A percentile compares a stretch with the other conserved stretches of the same genome.
phyloP scores from a whole-genome alignment of 1,139 yeast species.

The Debaryomycetaceae sp. region DNA sequence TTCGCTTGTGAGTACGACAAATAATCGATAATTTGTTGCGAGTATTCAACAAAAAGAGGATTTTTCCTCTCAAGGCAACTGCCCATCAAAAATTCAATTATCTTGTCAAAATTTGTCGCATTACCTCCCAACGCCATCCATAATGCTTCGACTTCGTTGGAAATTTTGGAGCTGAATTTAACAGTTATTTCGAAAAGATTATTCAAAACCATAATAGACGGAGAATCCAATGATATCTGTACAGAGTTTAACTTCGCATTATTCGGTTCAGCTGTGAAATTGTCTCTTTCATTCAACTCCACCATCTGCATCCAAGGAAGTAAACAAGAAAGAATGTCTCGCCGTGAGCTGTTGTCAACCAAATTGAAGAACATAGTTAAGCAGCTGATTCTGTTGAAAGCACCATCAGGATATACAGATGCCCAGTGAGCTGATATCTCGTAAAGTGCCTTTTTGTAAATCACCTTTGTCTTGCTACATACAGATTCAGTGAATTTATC shows the following conservation, averaged over 20 bases:
- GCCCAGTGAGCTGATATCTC: constrained; percentile 60
- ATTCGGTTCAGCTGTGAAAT: constrained; percentile 4
- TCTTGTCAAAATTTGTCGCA: constrained; percentile 65
- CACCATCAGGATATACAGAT: constrained; percentile 53
- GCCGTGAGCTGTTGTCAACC: constrained; percentile 54
- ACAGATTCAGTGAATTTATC: constrained; percentile 58
- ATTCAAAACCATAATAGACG: constrained; percentile 73
- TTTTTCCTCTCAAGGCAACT: constrained; percentile 71
- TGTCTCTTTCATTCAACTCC: constrained; percentile 47
- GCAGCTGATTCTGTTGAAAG: constrained; percentile 64
- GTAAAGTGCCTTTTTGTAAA: constrained; percentile 73
- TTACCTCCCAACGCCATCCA: constrained; percentile 90
- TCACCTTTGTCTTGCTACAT: constrained; percentile 64
- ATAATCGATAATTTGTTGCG: constrained; percentile 79
- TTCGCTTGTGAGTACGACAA: constrained; percentile 61
- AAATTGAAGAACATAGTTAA: constrained; percentile 66
- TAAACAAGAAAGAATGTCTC: constrained; percentile 75
- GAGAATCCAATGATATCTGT: constrained; percentile 15
- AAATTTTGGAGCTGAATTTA: constrained; percentile 66
- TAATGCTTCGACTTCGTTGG: constrained; percentile 85
- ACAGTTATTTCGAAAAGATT: constrained; percentile 85
- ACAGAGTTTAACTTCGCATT: neutral
- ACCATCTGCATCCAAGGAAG: constrained; percentile 90
- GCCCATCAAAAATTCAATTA: constrained; percentile 65
- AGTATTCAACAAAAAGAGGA: constrained; percentile 70